A percentile compares a stretch with the other conserved stretches of the same genome.
Evolutionary conservation across 1,139 yeast species (phyloP).

Genomic region (Diutina sp.): DNA sequence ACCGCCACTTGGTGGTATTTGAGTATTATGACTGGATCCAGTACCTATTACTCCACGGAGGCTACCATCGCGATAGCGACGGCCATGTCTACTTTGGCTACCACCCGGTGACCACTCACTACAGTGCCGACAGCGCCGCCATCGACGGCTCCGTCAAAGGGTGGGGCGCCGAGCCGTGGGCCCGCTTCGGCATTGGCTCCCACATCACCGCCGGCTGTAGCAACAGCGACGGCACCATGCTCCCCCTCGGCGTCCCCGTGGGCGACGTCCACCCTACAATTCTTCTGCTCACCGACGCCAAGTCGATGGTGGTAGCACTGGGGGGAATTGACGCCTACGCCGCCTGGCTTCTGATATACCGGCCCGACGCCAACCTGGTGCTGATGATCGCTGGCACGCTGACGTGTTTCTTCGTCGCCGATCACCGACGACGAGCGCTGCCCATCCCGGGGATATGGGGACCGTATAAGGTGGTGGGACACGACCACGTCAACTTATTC

Average conservation of each 20-base stretch:
- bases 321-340: not conserved
- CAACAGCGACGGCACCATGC: not conserved
- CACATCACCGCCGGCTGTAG: not conserved
- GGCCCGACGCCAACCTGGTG: not conserved
- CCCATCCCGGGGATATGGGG: constrained; percentile 1
- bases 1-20: not conserved
- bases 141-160: not conserved
- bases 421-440: not conserved
- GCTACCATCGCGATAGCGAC: not conserved
- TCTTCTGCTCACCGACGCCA: not conserved
- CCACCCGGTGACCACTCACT: not conserved
- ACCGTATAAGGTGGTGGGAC: not conserved
- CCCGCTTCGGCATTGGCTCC: not conserved
- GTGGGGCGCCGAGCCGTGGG: not conserved
- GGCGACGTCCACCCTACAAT: not conserved
- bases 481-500: not conserved
- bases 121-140: not conserved
- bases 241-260: not conserved
- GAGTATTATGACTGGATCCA: constrained; percentile 1
- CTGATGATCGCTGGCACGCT: not conserved
- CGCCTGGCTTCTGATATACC: not conserved
- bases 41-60: not conserved
- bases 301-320: not conserved
- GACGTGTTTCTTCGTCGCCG: not conserved
- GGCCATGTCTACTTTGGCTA: not conserved